Percentiles rank a stretch among this genome's conserved stretches.
These are phyloP conservation scores for Alternaria sp. DNA, from an alignment of 2,329 filamentous ascomycete genomes.

Conservation along the genomic window DNA sequence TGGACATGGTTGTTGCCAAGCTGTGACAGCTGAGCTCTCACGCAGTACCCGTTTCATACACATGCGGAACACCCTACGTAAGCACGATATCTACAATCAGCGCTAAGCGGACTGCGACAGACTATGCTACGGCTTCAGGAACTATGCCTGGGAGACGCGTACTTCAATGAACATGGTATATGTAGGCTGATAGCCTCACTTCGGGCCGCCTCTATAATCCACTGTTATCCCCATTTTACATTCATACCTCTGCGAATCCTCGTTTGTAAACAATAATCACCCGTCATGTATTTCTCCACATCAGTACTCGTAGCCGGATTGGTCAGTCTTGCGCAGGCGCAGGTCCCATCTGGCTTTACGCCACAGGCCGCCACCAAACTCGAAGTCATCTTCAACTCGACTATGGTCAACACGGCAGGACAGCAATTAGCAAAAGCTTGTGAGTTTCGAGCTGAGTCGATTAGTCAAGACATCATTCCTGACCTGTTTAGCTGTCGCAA, in stretches of 20 bases:
- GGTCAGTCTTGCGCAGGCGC: conserved; percentile 39
- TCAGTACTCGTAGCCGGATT: conserved; percentile 35
- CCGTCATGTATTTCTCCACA: conserved; percentile 35
- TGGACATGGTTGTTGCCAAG: conserved; percentile 32
- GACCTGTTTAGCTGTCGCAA: conserved; percentile 33
- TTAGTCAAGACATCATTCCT: background rate
- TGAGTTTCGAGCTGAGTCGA: conserved; percentile 12
- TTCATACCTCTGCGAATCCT: background rate
- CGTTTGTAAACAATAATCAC: background rate
- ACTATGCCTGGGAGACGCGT: conserved; percentile 33
- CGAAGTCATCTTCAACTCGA: conserved; percentile 44
- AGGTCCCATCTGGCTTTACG: conserved; percentile 43
- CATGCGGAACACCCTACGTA: conserved; percentile 20
- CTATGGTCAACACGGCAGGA: conserved; percentile 40
- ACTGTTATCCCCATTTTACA: background rate
- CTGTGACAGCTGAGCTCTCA: conserved; percentile 28
- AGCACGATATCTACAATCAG: conserved; percentile 26
- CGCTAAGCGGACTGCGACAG: conserved; percentile 30
- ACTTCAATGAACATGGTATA: conserved; percentile 18
- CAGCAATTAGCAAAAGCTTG: conserved; percentile 40
- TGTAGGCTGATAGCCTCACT: conserved; percentile 18
- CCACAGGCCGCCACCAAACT: conserved; percentile 39
- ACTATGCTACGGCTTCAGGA: conserved; percentile 24
- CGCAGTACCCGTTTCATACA: conserved; percentile 42
- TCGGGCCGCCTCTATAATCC: background rate